phyloP scores from a whole-genome alignment of 2,329 filamentous ascomycete species.

The Diaporthe caulivora region DNA sequence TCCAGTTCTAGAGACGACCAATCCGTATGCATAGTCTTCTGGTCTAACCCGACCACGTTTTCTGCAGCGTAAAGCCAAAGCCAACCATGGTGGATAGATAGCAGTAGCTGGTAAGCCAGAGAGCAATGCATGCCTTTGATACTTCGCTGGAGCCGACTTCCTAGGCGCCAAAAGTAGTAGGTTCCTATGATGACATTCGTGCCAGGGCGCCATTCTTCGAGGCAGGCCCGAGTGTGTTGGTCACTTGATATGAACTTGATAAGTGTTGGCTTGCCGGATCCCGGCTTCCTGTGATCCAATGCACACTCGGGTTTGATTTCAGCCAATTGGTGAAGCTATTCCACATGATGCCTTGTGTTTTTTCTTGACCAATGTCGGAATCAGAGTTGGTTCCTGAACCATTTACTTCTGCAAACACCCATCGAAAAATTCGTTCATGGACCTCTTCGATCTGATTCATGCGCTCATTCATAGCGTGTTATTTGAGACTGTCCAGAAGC shows the following conservation, averaged over 20 bases:
- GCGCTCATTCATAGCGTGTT: not conserved
- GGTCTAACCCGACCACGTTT: accelerated
- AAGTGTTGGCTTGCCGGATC: constrained; percentile 49
- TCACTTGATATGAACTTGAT: constrained; percentile 46
- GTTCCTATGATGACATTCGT: constrained; percentile 38
- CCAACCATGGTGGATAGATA: not conserved
- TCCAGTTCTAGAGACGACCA: constrained; percentile 36
- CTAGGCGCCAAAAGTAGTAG: constrained; percentile 50
- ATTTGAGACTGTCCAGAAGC: not conserved
- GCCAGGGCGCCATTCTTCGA: constrained; percentile 42
- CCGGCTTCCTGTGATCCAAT: constrained; percentile 50
- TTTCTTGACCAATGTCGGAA: no score
- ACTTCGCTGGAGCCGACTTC: constrained; percentile 43
- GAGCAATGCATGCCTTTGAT: constrained; percentile 46
- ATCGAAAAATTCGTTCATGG: not conserved
- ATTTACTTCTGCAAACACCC: not conserved
- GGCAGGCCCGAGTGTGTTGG: constrained; percentile 19
- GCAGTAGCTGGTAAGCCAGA: constrained; percentile 42
- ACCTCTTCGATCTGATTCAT: not conserved
- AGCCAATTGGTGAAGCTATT: constrained; percentile 3
- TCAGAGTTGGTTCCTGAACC: no score
- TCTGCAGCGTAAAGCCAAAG: not conserved
- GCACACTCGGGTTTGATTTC: constrained; percentile 22
- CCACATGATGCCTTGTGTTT: no score
- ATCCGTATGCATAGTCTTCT: constrained; percentile 37